Evolutionary conservation across 2,329 filamentous ascomycete genomes (phyloP), one percentile per base, ranked within the genome.

Genomic region (Aspergillus calidoustus): DNA sequence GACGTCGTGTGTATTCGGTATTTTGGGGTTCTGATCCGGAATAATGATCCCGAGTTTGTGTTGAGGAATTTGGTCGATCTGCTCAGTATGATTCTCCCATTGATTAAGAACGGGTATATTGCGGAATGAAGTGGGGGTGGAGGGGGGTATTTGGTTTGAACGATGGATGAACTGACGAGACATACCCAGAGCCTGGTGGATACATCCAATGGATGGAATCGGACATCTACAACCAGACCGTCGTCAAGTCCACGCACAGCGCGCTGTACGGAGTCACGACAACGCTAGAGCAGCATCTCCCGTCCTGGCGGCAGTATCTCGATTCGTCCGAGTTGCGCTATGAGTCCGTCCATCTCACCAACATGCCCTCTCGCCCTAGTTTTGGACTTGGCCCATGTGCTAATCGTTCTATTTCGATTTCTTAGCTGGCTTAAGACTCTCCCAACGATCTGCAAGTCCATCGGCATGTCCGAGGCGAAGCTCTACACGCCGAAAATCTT

Each of bases 201-300:
- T 54, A 54, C 30, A 54, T 54, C 38, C 51, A 54, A 28, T 54
- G 51, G 51, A 19, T 54, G 34, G 51, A 54, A 9, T 28, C 51
- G 11, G 51, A 54, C 19, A 22, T 54, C 22, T 54, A 54, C 34
- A 44, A 43, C 51, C 51, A 44, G 22, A 4, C 3, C 11, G 51
- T 54, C 34, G 51, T 54, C 11, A 44, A 25, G 17, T 54, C 48
- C 48, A 25, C 13, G 2, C 15, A 30, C 25, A 31, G 48, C 30
- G 8, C 48, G 4, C 17, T 23, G 8, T 4, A 7, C 19, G 23
- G 46, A 9, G n/a, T 28, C 6, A 28, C 48, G 4, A 51, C 25
- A 6, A 31, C 28, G 5, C 6, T 51, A 34, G 48, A 34, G 8
- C 13, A 17, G 9, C n/a, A 51, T 51, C 25, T 51, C 2, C 28